These are phyloP conservation scores for Paecilomyces sp. DNA, from an alignment of 2,329 filamentous ascomycete genomes.

Conservation along the genomic window DNA sequence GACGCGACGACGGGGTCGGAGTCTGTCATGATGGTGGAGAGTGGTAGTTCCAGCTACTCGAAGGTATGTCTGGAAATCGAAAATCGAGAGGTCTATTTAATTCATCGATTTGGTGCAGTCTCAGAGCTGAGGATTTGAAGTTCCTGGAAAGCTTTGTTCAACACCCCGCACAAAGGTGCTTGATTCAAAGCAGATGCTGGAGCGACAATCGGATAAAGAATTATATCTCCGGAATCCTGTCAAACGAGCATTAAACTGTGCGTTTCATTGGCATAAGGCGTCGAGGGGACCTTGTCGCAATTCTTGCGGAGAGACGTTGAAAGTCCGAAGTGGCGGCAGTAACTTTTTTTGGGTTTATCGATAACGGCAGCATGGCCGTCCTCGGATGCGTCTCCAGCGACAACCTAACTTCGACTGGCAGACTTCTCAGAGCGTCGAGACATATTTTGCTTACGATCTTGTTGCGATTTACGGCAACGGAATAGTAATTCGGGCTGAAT, in stretches of 20 bases:
- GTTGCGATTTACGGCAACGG: neutral
- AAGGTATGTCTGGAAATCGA: neutral
- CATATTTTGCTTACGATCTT: no score
- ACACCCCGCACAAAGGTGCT: neutral
- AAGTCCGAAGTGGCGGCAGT: neutral
- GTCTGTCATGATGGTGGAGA: constrained; percentile 6
- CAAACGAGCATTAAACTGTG: neutral
- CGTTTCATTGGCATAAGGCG: neutral
- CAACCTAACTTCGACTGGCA: neutral
- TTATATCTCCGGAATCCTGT: neutral
- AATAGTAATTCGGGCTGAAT: neutral
- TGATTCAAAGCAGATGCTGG: neutral
- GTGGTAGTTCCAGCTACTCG: neutral
- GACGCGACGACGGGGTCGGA: constrained; percentile 60
- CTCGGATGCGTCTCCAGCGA: neutral
- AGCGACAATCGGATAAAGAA: neutral
- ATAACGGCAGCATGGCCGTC: neutral
- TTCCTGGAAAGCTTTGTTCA: neutral
- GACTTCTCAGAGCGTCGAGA: neutral
- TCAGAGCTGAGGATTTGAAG: neutral
- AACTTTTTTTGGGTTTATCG: neutral
- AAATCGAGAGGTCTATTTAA: neutral
- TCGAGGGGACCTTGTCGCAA: neutral
- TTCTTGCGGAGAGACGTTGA: neutral
- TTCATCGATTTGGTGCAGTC: neutral